Conservation (phyloP, 2,329 filamentous ascomycete species). For the Aspergillus glaucus region DNA sequence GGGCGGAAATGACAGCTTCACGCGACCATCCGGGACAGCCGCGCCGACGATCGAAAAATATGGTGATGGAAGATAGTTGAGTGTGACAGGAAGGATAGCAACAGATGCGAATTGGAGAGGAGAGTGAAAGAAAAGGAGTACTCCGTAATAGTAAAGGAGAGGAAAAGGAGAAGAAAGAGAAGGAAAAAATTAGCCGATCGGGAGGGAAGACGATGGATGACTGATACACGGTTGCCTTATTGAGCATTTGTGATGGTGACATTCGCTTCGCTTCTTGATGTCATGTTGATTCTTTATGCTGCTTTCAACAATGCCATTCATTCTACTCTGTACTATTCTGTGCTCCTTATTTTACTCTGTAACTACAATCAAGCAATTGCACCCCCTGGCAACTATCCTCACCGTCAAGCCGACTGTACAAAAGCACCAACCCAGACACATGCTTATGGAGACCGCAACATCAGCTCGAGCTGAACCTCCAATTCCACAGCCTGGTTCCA, state of each 20-base stretch:
- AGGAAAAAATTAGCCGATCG: constrained; percentile 3
- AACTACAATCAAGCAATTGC: no score
- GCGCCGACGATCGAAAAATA: neutral
- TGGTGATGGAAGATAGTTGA: neutral
- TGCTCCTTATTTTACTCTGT: no score
- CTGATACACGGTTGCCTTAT: constrained; percentile 10
- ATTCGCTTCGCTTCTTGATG: neutral
- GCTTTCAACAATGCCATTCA: neutral
- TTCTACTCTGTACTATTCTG: no score
- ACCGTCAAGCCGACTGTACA: no score
- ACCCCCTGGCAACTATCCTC: no score
- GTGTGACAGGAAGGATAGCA: neutral
- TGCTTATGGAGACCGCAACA: neutral
- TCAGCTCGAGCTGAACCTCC: neutral
- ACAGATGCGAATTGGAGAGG: neutral
- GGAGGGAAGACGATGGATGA: neutral
- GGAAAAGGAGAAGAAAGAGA: constrained; percentile 7
- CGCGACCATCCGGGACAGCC: constrained; percentile 6
- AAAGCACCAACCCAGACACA: no score
- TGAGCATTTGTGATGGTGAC: neutral
- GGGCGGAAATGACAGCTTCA: constrained; percentile 12
- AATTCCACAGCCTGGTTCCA: no score
- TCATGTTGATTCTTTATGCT: neutral
- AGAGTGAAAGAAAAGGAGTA: neutral
- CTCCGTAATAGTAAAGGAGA: neutral